Evolutionary conservation across 257 asterid species (phyloP).

Genomic region (Solanum arcanum): DNA sequence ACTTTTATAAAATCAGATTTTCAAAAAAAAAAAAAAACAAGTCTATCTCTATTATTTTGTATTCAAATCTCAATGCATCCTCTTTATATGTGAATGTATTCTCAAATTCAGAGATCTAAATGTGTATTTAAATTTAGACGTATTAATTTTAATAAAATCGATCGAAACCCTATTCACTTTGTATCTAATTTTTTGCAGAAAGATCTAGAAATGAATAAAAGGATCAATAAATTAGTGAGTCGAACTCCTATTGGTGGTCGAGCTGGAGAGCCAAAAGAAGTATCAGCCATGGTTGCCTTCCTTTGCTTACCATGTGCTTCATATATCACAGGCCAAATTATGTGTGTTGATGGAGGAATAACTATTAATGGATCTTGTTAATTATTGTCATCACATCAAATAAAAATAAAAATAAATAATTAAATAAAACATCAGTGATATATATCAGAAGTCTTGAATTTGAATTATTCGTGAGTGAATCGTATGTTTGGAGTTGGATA

Average conservation of each 20-base stretch:
- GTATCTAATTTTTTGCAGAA: not conserved
- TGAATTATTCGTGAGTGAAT: not conserved
- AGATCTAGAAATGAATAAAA: not conserved
- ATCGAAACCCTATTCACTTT: not conserved
- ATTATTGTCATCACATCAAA: not conserved
- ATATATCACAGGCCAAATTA: not conserved
- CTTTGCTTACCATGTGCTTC: not conserved
- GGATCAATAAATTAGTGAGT: not conserved
- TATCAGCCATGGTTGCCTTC: not conserved
- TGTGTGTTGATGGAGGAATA: not conserved
- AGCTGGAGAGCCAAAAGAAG: not conserved
- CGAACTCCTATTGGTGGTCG: conserved; percentile 11
- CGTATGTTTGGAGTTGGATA: not conserved
- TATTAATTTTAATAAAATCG: not conserved
- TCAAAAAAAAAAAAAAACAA: not conserved
- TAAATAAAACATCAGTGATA: not conserved
- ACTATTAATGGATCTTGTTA: not conserved
- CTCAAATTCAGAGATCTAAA: too few relatives aligned
- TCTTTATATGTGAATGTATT: not conserved
- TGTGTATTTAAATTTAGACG: too few relatives aligned
- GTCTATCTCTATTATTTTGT: not conserved
- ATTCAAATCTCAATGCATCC: not conserved
- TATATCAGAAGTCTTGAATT: not conserved
- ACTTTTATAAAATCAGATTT: not conserved
- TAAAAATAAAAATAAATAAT: not conserved